Conservation (phyloP, 108 stramenopile genomes). For the Skeletonema potamos region DNA sequence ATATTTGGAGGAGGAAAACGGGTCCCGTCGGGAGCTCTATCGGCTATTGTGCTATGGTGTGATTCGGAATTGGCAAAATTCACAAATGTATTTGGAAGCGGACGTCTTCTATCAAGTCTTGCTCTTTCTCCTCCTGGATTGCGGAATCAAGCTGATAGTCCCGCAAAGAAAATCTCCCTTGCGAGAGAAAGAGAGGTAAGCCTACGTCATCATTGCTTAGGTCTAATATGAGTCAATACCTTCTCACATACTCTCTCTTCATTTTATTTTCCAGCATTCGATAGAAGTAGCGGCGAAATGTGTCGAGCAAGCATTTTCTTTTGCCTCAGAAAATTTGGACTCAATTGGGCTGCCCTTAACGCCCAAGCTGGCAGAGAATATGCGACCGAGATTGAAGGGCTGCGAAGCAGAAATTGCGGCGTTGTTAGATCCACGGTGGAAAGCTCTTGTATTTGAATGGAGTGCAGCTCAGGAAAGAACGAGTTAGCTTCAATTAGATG, state of each 20-base stretch:
- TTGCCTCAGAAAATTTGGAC: constrained; percentile 80
- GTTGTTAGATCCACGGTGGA: constrained; percentile 64
- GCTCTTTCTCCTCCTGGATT: constrained; percentile 68
- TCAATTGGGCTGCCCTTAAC: constrained; percentile 82
- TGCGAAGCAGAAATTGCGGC: constrained; percentile 80
- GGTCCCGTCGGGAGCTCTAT: constrained; percentile 75
- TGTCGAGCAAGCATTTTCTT: constrained; percentile 81
- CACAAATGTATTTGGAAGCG: constrained; percentile 78
- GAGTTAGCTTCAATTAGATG: background rate
- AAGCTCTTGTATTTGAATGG: constrained; percentile 68
- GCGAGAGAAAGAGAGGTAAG: constrained; percentile 37
- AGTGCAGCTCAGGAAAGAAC: background rate
- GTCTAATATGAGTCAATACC: background rate
- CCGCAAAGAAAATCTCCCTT: constrained; percentile 16
- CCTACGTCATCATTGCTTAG: background rate
- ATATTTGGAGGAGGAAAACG: constrained; percentile 31
- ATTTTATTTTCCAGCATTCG: constrained; percentile 28
- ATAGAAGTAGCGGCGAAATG: constrained; percentile 85
- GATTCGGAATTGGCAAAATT: constrained; percentile 80
- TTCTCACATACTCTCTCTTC: background rate
- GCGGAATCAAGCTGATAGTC: constrained; percentile 19
- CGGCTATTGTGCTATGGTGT: constrained; percentile 83
- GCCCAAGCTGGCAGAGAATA: constrained; percentile 74
- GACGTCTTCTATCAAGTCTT: constrained; percentile 71
- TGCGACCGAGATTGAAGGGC: constrained; percentile 76